phyloP scores from a whole-genome alignment of 2,329 filamentous ascomycete genomes.

The Didymella sp. region DNA sequence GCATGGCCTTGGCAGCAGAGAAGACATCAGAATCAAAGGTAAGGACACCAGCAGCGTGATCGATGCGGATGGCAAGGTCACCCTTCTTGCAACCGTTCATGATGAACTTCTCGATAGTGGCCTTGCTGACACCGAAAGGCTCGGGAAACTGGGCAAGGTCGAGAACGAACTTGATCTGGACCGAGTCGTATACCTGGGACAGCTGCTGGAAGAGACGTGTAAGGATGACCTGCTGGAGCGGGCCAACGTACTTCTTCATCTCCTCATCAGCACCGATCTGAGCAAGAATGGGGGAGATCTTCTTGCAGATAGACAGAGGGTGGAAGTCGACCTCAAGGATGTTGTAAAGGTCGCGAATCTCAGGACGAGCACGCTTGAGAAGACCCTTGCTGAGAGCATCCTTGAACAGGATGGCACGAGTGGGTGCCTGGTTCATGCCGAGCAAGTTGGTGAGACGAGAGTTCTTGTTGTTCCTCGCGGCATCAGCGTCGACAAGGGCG shows the following conservation, averaged over 20 bases:
- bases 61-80: constrained; percentile 92
- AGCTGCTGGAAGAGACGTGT: constrained; percentile 98
- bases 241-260: constrained; percentile 96
- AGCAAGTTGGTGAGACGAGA: constrained; percentile 94
- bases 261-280: constrained; percentile 93
- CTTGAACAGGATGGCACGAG: constrained; percentile 89
- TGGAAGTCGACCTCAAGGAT: constrained; percentile 99
- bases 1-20: constrained; percentile 91
- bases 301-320: constrained; percentile 96
- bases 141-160: constrained; percentile 94
- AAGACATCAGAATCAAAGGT: constrained; percentile 99
- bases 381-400: constrained; percentile 95
- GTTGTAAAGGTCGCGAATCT: constrained; percentile 97
- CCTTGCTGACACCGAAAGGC: constrained; percentile 88
- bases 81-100: constrained; percentile 99
- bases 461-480: constrained; percentile 98
- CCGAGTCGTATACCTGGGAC: constrained; percentile 98
- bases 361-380: constrained; percentile 87
- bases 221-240: constrained; percentile 97
- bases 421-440: constrained; percentile 89
- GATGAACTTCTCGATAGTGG: constrained; percentile 99
- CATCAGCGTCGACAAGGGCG: constrained; percentile 94
- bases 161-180: constrained; percentile 92
- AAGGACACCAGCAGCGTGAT: constrained; percentile 92
- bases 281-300: constrained; percentile 93